Base-by-base conservation (phyloP, 352 stramenopile species). In the Pilasporangium apinafurcum region DNA sequence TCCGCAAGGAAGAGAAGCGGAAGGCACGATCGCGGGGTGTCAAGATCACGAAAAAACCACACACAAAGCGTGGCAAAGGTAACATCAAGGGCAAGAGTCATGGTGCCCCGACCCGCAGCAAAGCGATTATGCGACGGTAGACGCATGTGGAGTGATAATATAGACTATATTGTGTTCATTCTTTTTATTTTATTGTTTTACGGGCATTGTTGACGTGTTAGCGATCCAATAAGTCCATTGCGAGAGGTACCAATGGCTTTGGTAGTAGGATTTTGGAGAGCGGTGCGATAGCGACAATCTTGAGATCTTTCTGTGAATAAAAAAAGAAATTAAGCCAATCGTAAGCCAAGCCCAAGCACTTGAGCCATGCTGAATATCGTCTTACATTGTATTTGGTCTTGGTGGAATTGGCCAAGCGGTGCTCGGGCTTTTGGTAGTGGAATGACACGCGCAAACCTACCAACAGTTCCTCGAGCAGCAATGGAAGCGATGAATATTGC, bases 1-100 rank as follows among this genome's bases (percentile, higher is more conserved):
- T 93, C 49, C 81, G 81, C 44, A 91, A 93, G 54, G 81, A 91
- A 53, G 78, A 93, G 60, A 78, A 72, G 51, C 78, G 81, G 35
- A 93, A 93, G 56, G 77, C 73, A 37, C 74, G 81, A 22, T 93
- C 81, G 42, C 78, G 77, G 28, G 80, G 80, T 44, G 62, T 82
- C 50, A 92, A 89, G 48, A 66, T 82, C 21, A 62, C 55, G 16
- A 60, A 58, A 4, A 69, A 69, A 20, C 44, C 39, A 20, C 66
- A 44, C 12, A 31, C 57, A 7, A 65, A 62, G 37, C 53, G 53
- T 36, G 53, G 56, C 38, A 68, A 62, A 24, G 56, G 60, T 50
- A 62, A 64, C 46, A 50, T 61, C 38, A 67, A 68, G 38, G 81
- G 81, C 53, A 91, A 91, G 63, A 79, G 64, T 28, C 81, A 93